Evolutionary conservation across 495 filamentous ascomycete species (phyloP).

Genomic region (Letharia lupina): DNA sequence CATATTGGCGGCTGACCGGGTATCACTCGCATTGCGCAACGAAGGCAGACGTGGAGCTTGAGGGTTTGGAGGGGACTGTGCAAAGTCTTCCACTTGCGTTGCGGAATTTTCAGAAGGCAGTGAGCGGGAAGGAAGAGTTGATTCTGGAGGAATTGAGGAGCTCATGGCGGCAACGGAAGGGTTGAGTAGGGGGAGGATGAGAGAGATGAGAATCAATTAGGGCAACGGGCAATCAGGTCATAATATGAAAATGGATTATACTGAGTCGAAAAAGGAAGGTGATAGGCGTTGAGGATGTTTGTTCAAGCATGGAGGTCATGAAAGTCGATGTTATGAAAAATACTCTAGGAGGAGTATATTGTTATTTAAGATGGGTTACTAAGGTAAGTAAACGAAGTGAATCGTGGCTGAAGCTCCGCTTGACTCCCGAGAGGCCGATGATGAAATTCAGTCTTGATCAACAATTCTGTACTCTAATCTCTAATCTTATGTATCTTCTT

Average conservation of each 20-base stretch:
- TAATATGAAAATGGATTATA: neutral
- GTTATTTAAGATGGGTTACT: too few species aligned
- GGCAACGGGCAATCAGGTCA: neutral
- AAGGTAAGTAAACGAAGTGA: too few species aligned
- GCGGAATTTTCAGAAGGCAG: conserved; percentile 1
- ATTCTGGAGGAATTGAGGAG: conserved; percentile 9
- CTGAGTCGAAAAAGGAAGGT: neutral
- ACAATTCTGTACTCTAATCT: too few species aligned
- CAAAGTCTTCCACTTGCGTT: conserved; percentile 27
- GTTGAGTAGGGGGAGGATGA: neutral
- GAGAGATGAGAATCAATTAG: neutral
- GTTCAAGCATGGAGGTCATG: neutral
- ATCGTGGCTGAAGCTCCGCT: too few species aligned
- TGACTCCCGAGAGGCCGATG: too few species aligned
- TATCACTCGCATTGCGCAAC: conserved; percentile 33
- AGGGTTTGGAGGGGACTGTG: conserved; percentile 17
- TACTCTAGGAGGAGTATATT: too few species aligned
- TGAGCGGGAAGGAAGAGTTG: neutral
- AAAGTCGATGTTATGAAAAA: too few species aligned
- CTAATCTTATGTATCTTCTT: too few species aligned
- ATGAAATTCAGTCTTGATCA: too few species aligned
- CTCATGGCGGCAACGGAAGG: conserved; percentile 6
- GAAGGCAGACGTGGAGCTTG: conserved; percentile 26
- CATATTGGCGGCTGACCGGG: conserved; percentile 46
- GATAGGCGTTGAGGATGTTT: neutral